Evolutionary conservation across 345 rosid genomes (phyloP), one percentile per base, ranked within the genome.

Genomic region (Carallia brachiata): DNA sequence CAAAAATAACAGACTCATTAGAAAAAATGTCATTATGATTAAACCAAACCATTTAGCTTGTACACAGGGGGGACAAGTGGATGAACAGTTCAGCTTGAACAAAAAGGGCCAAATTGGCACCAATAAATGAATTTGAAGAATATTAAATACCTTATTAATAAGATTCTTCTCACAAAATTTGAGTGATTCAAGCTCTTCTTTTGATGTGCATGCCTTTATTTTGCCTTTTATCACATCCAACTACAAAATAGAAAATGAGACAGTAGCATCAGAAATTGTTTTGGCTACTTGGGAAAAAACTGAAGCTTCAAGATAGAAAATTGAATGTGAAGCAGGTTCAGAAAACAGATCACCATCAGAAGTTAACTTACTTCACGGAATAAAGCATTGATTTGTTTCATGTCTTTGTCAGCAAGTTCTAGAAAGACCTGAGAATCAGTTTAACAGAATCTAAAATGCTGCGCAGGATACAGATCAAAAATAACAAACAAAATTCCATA

Each of bases 141-240:
- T 15, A 62, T 28, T 34, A 61, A 56, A 63, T 83, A 93, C 98
- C 97, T 88, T 86, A 79, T 84, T 89, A 57, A 94, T 91, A 78
- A 94, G 86, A 73, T 89, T 84, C 81, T 88, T 89, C 85, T 94
- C 87, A 44, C 80, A 44, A 75, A 94, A 85, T 76, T 87, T 89
- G 23, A 94, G 91, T 50, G 95, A 72, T 48, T 85, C 77, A 66
- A 84, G 84, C 71, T 89, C 96, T 59, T 89, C 96, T 66, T 87
- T 86, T n/a, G 95, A 89, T 78, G 75, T 28, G 75, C 93, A 86
- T 40, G 78, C 84, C 78, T 86, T 85, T 62, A 91, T 84, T 74
- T 86, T 89, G 62, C 74, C 75, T 81, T 93, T 93, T 50, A 91
- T 62, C 72, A 83, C 81, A 70, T 87, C 90, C 80, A 91, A 72